Base-by-base conservation (phyloP, 179 eudicot species). In the Actinidia chinensis region DNA sequence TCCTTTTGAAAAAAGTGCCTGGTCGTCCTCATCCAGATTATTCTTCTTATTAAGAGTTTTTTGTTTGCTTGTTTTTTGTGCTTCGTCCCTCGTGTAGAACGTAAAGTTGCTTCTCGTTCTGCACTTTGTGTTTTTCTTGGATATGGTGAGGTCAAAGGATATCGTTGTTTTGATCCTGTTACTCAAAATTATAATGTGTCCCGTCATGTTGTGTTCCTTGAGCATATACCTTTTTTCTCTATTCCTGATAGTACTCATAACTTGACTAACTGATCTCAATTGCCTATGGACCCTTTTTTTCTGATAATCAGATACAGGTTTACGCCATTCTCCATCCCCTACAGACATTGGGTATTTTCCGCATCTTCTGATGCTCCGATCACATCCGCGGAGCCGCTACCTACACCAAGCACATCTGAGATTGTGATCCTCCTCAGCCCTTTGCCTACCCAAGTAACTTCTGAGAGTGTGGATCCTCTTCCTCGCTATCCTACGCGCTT, bases 1-100 rank as follows among this genome's bases (percentile, higher is more conserved):
- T 69, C 0, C 78, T 69, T 1, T 75, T 10, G 60, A 56, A 20
- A 12, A 59, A 10, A 25, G 56, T 74, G 8, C 8, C 2, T 36
- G 33, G 52, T 4, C 77, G 42, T 23, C 2, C 77, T n/a, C n/a
- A n/a, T 74, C 69, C 56, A 8, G 0, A 70, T 9, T 25, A 70
- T 25, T 68, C 58, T 2, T 47, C 22, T 8, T n/a, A n/a, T 47
- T n/a, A n/a, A n/a, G n/a, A n/a, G n/a, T n/a, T n/a, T n/a, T n/a
- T n/a, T n/a, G n/a, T 25, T 60, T 17, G 61, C 69, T 17, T 75
- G 55, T 47, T 61, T 61, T 75, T 36, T n/a, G n/a, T 61, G 8
- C 77, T 56, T 59, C 52, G 36, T 58, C n/a, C 76, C 64, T 22
- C 20, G 13, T 52, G 63, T 51, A 9, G 63, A 73, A n/a, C 20